Percentiles rank a stretch among this genome's conserved stretches.
These are phyloP conservation scores for Heliocybe sulcata DNA, from an alignment of 1,284 basidiomycete species.

Conservation along the genomic window DNA sequence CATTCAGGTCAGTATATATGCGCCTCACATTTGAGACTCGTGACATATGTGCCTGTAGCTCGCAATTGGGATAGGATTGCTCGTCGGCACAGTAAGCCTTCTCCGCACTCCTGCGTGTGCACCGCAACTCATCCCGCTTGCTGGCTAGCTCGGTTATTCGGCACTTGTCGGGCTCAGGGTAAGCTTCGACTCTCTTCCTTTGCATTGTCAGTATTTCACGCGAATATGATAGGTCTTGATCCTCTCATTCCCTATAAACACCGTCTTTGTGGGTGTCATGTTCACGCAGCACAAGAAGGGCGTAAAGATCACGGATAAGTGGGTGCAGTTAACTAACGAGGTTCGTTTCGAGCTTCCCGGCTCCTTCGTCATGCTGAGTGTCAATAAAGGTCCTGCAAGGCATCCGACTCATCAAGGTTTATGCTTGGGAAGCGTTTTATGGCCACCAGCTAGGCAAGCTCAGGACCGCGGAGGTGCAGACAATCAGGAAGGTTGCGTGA, in stretches of 20 bases:
- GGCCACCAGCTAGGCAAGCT: slow-evolving; percentile 40
- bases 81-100: slow-evolving; percentile 49
- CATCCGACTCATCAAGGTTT: slow-evolving; percentile 54
- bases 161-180: slow-evolving; percentile 68
- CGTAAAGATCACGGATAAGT: slow-evolving; percentile 66
- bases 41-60: slow-evolving; percentile 26
- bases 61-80: slow-evolving; percentile 54
- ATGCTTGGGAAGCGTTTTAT: slow-evolving; percentile 63
- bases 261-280: slow-evolving; percentile 55
- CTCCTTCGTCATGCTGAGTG: too few relatives aligned
- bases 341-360: slow-evolving; percentile 17
- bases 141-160: slow-evolving; percentile 56
- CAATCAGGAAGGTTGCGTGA: slow-evolving; percentile 42
- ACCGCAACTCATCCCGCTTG: background rate
- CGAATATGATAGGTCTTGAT: slow-evolving; percentile 50
- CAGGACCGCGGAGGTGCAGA: slow-evolving; percentile 44
- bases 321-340: slow-evolving; percentile 60
- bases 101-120: too few relatives aligned
- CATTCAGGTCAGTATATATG: slow-evolving; percentile 43
- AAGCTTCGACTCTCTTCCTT: too few relatives aligned
- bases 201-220: too few relatives aligned
- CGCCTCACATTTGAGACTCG: background rate
- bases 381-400: slow-evolving; percentile 58
- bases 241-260: slow-evolving; percentile 57
- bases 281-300: slow-evolving; percentile 58